Percentiles rank a stretch among this genome's conserved stretches.
These are phyloP conservation scores for Penicillium sp. DNA, from an alignment of 2,329 filamentous ascomycete species.

Conservation along the genomic window DNA sequence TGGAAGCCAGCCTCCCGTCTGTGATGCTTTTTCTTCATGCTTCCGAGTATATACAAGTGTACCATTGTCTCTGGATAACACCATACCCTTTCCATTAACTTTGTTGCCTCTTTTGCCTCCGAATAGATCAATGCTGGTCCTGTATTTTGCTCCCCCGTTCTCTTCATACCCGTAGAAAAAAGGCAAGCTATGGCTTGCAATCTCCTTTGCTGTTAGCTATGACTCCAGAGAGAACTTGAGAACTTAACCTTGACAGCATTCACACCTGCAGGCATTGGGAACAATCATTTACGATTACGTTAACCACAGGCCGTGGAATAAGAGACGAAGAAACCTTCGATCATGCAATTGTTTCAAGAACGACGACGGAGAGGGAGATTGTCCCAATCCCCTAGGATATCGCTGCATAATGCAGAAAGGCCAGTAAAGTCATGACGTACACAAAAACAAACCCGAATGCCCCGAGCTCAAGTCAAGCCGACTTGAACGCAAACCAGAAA, in stretches of 20 bases:
- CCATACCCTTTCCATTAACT: conserved; percentile 22
- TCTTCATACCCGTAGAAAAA: not conserved
- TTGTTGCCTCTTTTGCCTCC: conserved; percentile 5
- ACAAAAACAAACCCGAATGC: conserved; percentile 26
- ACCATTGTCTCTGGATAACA: conserved; percentile 24
- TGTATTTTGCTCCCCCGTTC: too few relatives aligned
- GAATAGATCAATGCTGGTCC: not conserved
- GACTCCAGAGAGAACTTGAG: not conserved
- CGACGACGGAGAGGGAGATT: conserved; percentile 25
- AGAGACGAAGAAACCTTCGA: conserved; percentile 28
- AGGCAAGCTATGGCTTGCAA: not conserved
- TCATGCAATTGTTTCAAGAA: conserved; percentile 34
- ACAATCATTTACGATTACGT: not conserved
- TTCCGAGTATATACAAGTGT: conserved; percentile 29
- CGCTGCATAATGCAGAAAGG: conserved; percentile 33
- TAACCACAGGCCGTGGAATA: not conserved
- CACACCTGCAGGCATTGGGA: not conserved
- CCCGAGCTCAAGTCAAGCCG: conserved; percentile 18
- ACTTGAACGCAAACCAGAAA: conserved; percentile 18
- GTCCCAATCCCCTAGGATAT: conserved; percentile 33
- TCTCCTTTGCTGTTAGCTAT: not conserved
- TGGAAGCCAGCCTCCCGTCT: conserved; percentile 17
- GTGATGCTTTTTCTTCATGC: conserved; percentile 11
- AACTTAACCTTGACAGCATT: too few relatives aligned
- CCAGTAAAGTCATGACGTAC: conserved; percentile 27